Conservation (phyloP, 148 eudicot genomes). For the Oxyria digyna region DNA sequence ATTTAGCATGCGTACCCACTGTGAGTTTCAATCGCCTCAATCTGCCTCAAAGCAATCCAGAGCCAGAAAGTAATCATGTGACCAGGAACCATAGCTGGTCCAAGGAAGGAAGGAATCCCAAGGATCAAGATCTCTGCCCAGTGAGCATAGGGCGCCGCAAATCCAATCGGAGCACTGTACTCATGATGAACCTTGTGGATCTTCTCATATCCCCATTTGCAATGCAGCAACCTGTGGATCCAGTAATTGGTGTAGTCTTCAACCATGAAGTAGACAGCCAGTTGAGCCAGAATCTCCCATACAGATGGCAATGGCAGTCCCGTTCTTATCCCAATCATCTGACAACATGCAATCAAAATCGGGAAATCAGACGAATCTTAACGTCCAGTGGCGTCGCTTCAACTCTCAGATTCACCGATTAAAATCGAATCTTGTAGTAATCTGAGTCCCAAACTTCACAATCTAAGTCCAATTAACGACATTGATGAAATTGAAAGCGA, state of each 20-base stretch:
- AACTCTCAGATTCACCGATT: neutral
- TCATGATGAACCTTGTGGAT: slow-evolving; percentile 93
- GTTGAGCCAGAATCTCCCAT: slow-evolving; percentile 54
- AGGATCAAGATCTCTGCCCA: slow-evolving; percentile 88
- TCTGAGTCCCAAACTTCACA: neutral
- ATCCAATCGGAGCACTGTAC: slow-evolving; percentile 72
- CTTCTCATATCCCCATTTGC: slow-evolving; percentile 88
- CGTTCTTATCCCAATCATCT: slow-evolving; percentile 75
- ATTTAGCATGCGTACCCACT: slow-evolving; percentile 74
- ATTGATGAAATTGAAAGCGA: neutral
- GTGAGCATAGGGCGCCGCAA: slow-evolving; percentile 86
- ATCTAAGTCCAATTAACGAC: neutral
- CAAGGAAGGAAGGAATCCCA: slow-evolving; percentile 82
- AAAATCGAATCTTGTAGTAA: neutral
- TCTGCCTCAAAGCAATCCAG: slow-evolving; percentile 89
- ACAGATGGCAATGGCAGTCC: slow-evolving; percentile 80
- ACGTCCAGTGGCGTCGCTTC: neutral
- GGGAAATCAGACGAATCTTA: neutral
- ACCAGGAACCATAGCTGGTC: slow-evolving; percentile 81
- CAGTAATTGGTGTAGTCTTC: slow-evolving; percentile 90
- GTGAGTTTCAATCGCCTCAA: slow-evolving; percentile 95
- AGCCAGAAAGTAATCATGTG: slow-evolving; percentile 90
- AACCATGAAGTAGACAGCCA: slow-evolving; percentile 56
- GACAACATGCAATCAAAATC: slow-evolving; percentile 4
- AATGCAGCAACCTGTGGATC: slow-evolving; percentile 78